Evolutionary conservation across 495 filamentous ascomycete genomes (phyloP).

Genomic region (Cryomyces minteri): DNA sequence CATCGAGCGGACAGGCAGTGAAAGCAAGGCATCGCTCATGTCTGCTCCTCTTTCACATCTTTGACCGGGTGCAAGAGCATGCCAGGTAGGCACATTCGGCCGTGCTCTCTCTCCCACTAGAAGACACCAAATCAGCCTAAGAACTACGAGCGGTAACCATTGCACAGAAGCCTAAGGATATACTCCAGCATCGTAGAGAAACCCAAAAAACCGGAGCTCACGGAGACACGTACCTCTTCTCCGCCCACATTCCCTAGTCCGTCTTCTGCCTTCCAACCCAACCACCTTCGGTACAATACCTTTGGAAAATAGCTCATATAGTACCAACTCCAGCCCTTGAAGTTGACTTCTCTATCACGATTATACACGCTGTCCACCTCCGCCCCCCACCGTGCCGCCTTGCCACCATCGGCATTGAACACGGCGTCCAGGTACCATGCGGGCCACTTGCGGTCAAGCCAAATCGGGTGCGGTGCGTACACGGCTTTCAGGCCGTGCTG

Average conservation of each 20-base stretch:
- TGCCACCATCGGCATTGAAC: slow-evolving; percentile 33
- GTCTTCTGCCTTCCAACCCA: slow-evolving; percentile 23
- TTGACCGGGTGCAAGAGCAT: slow-evolving; percentile 36
- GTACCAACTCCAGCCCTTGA: slow-evolving; percentile 39
- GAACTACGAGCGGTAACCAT: too few species aligned
- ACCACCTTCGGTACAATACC: slow-evolving; percentile 41
- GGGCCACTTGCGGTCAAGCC: slow-evolving; percentile 40
- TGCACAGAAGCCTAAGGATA: neutral
- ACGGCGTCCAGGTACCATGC: slow-evolving; percentile 33
- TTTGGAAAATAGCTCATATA: slow-evolving; percentile 32
- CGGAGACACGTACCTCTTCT: neutral
- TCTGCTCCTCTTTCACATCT: slow-evolving; percentile 8
- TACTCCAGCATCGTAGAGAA: slow-evolving; percentile 4
- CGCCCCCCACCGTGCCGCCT: slow-evolving; percentile 14
- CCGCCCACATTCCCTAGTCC: slow-evolving; percentile 1
- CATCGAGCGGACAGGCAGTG: too few species aligned
- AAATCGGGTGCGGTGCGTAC: slow-evolving; percentile 51
- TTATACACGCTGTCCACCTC: slow-evolving; percentile 17
- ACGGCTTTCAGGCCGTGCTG: slow-evolving; percentile 58
- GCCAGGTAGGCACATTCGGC: slow-evolving; percentile 74
- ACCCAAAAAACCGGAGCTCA: neutral
- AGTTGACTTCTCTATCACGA: slow-evolving; percentile 30
- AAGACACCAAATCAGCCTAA: slow-evolving; percentile 5
- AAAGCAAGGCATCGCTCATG: neutral
- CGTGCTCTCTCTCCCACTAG: slow-evolving; percentile 8